Conservation (phyloP, 139 green algal species). For the Gonium pectorale region DNA sequence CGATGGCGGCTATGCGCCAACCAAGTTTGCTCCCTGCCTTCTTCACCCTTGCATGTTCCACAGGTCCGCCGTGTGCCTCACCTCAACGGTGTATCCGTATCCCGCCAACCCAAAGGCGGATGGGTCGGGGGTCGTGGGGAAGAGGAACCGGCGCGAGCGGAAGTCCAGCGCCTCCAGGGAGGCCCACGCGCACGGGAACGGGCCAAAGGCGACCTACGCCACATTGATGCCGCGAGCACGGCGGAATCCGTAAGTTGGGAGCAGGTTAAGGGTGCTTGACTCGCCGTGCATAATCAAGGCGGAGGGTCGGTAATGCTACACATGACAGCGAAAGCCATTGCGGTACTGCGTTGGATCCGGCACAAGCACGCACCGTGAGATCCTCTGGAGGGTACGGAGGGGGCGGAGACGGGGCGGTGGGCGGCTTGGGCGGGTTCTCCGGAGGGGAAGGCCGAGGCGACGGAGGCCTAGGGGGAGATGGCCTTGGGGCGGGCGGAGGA, state of each 20-base stretch:
- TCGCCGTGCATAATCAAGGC: too few species aligned
- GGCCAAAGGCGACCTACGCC: neutral
- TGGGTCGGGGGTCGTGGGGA: constrained; percentile 16
- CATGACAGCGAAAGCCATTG: neutral
- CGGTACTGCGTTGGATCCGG: neutral
- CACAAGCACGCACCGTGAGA: neutral
- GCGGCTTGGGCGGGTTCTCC: neutral
- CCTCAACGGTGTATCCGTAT: constrained; percentile 19
- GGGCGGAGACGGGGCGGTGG: neutral
- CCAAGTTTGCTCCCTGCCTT: too few species aligned
- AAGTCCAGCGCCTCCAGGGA: neutral
- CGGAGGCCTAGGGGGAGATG: neutral
- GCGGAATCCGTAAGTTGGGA: too few species aligned
- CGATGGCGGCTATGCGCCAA: neutral
- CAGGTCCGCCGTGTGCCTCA: neutral
- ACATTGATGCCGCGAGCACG: too few species aligned
- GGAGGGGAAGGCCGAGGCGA: neutral
- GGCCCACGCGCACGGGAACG: constrained; percentile 10
- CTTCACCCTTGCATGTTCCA: neutral
- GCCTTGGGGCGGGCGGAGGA: neutral
- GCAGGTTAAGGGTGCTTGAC: neutral
- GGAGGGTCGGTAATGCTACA: neutral
- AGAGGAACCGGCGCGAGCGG: constrained; percentile 17
- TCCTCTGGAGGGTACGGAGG: constrained; percentile 10
- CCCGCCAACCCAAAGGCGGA: neutral